A percentile compares a stretch with the other conserved stretches of the same genome.
phyloP scores from a whole-genome alignment of 1,139 yeast genomes.

The Zygoascus sp. region DNA sequence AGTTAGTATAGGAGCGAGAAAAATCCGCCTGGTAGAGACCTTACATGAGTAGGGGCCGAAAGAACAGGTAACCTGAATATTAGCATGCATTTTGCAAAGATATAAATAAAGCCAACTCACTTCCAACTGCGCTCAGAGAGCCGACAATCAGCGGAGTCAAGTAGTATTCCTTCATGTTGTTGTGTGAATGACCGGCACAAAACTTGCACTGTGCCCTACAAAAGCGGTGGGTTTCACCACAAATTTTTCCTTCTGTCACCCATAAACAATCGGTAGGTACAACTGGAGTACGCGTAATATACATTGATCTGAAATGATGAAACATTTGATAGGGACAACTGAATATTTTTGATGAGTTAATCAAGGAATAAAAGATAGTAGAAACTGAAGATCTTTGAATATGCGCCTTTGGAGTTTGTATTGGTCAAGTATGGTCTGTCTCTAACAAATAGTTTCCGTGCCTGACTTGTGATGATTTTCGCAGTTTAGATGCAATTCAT shows the following conservation, averaged over 20 bases:
- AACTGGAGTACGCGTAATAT: neutral
- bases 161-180: constrained; percentile 5
- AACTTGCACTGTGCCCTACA: neutral
- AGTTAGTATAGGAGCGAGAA: neutral
- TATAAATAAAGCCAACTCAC: constrained; percentile 25
- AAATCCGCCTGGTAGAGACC: too few relatives aligned
- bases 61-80: constrained; percentile 53
- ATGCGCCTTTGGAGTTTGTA: neutral
- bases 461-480: too few relatives aligned
- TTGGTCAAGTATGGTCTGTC: neutral
- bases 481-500: too few relatives aligned
- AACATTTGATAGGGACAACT: constrained; percentile 37
- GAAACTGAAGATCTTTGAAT: constrained; percentile 14
- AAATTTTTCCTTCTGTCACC: constrained; percentile 4
- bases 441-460: neutral
- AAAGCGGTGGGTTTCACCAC: neutral
- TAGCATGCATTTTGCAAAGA: neutral
- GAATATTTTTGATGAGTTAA: constrained; percentile 27
- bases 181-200: neutral
- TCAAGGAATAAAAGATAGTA: constrained; percentile 31
- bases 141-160: constrained; percentile 31
- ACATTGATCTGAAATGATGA: constrained; percentile 28
- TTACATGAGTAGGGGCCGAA: constrained; percentile 68
- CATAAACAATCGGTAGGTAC: constrained; percentile 6
- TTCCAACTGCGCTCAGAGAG: constrained; percentile 44